These are phyloP conservation scores for Trametes versicolor DNA, from an alignment of 1,284 basidiomycete genomes.

Conservation along the genomic window DNA sequence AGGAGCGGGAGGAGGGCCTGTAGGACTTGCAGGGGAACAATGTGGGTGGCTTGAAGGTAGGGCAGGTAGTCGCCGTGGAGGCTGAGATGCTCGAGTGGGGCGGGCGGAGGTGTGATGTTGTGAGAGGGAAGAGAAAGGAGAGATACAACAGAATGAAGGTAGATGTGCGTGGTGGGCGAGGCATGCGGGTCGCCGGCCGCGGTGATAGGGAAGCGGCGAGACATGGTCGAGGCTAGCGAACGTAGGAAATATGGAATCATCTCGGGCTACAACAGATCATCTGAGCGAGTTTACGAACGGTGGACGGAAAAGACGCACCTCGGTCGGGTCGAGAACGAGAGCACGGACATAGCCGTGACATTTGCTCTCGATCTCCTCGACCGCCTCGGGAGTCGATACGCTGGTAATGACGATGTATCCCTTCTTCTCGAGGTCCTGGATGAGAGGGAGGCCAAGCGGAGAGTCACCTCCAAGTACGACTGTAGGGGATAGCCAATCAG, in stretches of 20 bases:
- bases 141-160: constrained; percentile 77
- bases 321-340: constrained; percentile 78
- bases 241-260: constrained; percentile 80
- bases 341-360: constrained; percentile 81
- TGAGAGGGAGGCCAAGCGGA: constrained; percentile 72
- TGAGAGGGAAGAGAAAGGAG: constrained; percentile 67
- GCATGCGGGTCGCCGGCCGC: constrained; percentile 81
- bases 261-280: constrained; percentile 58
- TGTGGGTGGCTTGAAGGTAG: constrained; percentile 75
- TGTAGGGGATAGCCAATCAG: constrained; percentile 41
- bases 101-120: constrained; percentile 48
- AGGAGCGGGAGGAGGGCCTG: constrained; percentile 81
- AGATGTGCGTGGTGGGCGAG: constrained; percentile 66
- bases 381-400: constrained; percentile 71
- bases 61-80: constrained; percentile 69
- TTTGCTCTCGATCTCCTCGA: constrained; percentile 67
- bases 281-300: constrained; percentile 1
- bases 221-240: constrained; percentile 78
- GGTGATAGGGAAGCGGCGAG: constrained; percentile 83
- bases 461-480: constrained; percentile 85
- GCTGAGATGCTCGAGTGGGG: constrained; percentile 78
- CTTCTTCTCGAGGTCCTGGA: constrained; percentile 75
- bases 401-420: constrained; percentile 86
- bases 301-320: constrained; percentile 55
- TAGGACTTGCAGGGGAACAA: constrained; percentile 77